Evolutionary conservation across 352 stramenopile genomes (phyloP).

Genomic region (Peronospora belbahrii): DNA sequence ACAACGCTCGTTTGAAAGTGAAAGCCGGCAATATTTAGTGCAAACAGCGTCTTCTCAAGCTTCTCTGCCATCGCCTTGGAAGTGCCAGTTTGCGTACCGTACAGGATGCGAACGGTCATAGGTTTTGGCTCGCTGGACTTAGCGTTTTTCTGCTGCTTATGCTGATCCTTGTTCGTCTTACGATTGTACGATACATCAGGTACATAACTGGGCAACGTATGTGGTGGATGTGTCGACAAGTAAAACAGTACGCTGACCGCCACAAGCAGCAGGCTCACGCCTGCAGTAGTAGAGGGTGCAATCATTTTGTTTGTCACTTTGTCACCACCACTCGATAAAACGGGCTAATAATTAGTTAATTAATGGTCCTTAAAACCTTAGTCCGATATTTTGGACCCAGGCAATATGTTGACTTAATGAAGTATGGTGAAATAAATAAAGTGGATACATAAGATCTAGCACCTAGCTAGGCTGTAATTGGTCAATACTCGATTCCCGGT

Average conservation of each 20-base stretch:
- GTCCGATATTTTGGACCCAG: no score
- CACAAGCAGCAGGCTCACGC: conserved; percentile 43
- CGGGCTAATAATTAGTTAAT: no score
- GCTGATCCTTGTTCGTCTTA: conserved; percentile 17
- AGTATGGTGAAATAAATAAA: no score
- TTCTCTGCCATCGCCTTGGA: conserved; percentile 71
- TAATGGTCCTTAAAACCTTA: no score
- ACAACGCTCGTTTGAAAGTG: conserved; percentile 80
- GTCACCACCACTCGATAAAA: no score
- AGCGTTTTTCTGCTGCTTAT: conserved; percentile 4
- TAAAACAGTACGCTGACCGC: conserved; percentile 44
- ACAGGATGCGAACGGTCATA: conserved; percentile 73
- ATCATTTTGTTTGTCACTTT: conserved; percentile 17
- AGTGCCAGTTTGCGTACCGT: conserved; percentile 79
- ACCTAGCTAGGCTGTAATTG: conserved; percentile 9
- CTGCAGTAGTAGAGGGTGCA: conserved; percentile 25
- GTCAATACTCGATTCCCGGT: background rate
- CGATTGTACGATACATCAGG: conserved; percentile 4
- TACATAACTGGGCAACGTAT: conserved; percentile 9
- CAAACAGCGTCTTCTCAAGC: conserved; percentile 73
- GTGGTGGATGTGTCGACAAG: conserved; percentile 14
- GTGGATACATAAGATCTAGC: no score
- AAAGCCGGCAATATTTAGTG: conserved; percentile 69
- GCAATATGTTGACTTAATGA: no score
- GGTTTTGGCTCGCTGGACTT: conserved; percentile 21